phyloP scores from a whole-genome alignment of 768 basidiomycete species.

The Gelatoporia subvermispora region DNA sequence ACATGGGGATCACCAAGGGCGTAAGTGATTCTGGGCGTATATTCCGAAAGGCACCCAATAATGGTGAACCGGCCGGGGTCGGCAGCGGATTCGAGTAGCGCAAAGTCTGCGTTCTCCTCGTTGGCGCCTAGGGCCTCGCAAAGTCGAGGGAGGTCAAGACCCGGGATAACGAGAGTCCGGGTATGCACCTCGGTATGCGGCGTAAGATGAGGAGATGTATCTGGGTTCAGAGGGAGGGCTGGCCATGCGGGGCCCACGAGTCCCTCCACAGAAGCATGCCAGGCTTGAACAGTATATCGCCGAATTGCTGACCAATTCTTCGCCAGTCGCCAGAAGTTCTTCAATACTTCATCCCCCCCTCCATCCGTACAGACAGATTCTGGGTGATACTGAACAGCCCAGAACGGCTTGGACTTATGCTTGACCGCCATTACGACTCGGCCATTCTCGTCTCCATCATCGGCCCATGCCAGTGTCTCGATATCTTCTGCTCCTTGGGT shows the following conservation, averaged over 20 bases:
- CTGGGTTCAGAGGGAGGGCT: constrained; percentile 21
- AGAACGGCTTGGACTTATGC: constrained; percentile 65
- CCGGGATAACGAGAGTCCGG: constrained; percentile 30
- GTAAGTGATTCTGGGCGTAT: constrained; percentile 56
- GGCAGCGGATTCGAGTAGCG: constrained; percentile 72
- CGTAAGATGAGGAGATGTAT: constrained; percentile 10
- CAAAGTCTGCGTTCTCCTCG: constrained; percentile 58
- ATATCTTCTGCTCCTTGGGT: constrained; percentile 42
- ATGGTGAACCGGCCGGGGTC: constrained; percentile 72
- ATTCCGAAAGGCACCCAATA: constrained; percentile 52
- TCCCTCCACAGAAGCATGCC: constrained; percentile 33
- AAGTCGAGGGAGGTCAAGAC: constrained; percentile 38
- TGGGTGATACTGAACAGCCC: constrained; percentile 89
- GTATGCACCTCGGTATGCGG: constrained; percentile 10
- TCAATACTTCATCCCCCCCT: constrained; percentile 62
- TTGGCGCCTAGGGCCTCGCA: constrained; percentile 61
- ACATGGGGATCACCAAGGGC: constrained; percentile 46
- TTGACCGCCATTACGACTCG: constrained; percentile 69
- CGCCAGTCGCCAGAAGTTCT: constrained; percentile 73
- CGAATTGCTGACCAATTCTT: constrained; percentile 45
- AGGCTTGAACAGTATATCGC: constrained; percentile 35
- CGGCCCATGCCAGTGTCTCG: constrained; percentile 67
- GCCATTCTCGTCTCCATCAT: constrained; percentile 64
- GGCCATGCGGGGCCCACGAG: constrained; percentile 59
- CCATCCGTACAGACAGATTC: constrained; percentile 73